These are phyloP conservation scores for Venturia effusa DNA, from an alignment of 2,329 filamentous ascomycete genomes.

Conservation along the genomic window DNA sequence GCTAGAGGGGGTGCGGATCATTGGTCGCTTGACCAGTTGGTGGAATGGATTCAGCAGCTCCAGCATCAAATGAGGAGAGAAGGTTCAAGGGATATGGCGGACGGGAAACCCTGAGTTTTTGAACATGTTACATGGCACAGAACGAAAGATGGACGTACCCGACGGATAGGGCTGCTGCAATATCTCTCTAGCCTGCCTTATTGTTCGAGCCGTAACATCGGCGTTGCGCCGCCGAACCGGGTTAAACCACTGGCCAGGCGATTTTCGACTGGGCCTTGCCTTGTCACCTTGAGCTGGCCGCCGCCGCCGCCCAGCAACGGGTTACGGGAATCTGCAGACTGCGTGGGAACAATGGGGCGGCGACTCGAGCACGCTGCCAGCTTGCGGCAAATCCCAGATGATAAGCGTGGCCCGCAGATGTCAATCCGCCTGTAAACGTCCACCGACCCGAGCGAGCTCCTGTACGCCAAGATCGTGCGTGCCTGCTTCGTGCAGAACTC, in stretches of 20 bases:
- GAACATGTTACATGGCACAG: neutral
- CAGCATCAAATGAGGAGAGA: neutral
- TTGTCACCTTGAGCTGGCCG: neutral
- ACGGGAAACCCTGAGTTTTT: neutral
- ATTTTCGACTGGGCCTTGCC: neutral
- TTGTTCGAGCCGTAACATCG: neutral
- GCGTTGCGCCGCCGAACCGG: neutral
- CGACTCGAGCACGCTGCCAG: neutral
- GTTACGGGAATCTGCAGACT: neutral
- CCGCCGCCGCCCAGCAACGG: no score
- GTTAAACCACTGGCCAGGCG: neutral
- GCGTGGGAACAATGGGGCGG: neutral
- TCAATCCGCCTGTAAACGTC: neutral
- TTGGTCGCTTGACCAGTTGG: neutral
- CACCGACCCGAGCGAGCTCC: neutral
- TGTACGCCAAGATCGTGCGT: neutral
- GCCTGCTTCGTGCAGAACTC: neutral
- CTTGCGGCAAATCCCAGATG: neutral
- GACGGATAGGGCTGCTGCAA: constrained; percentile 2
- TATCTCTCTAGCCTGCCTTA: neutral
- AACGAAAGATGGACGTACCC: neutral
- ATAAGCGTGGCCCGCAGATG: neutral
- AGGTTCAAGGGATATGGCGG: neutral
- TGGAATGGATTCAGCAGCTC: neutral
- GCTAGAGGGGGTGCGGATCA: neutral